These are phyloP conservation scores for Fusarium sulawesiense DNA, from an alignment of 2,329 filamentous ascomycete genomes.

Conservation along the genomic window DNA sequence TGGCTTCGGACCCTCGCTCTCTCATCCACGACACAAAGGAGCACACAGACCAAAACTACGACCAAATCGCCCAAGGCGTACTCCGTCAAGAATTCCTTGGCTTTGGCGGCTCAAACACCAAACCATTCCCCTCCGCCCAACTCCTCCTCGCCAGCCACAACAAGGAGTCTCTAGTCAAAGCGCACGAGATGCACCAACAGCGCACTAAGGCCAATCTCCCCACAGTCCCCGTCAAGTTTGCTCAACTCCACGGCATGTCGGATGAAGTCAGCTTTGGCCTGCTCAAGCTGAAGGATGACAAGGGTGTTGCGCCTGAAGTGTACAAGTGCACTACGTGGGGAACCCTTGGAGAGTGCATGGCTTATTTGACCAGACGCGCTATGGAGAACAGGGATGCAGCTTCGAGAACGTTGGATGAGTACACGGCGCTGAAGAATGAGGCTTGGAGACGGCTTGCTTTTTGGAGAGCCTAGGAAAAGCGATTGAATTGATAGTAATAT, in stretches of 20 bases:
- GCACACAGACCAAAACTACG: constrained; percentile 64
- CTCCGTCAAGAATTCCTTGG: constrained; percentile 55
- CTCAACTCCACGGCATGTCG: constrained; percentile 68
- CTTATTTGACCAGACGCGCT: constrained; percentile 52
- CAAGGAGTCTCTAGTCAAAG: constrained; percentile 53
- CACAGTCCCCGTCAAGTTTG: constrained; percentile 57
- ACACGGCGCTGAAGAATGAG: constrained; percentile 47
- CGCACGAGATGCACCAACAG: constrained; percentile 57
- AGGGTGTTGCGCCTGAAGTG: constrained; percentile 46
- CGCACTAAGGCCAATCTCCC: constrained; percentile 51
- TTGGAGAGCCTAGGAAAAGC: constrained; percentile 9
- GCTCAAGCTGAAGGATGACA: constrained; percentile 52
- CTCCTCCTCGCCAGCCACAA: constrained; percentile 68
- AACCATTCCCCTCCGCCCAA: constrained; percentile 58
- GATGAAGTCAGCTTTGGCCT: constrained; percentile 65
- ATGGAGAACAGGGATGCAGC: constrained; percentile 56
- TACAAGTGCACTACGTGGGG: constrained; percentile 58
- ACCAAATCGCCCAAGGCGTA: constrained; percentile 60
- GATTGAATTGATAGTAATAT: background rate
- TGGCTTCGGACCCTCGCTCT: constrained; percentile 60
- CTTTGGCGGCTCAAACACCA: constrained; percentile 55
- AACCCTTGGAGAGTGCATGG: constrained; percentile 53
- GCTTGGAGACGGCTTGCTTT: constrained; percentile 48
- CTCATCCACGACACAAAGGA: constrained; percentile 66
- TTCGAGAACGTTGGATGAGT: constrained; percentile 48